Evolutionary conservation across 2,329 filamentous ascomycete genomes (phyloP).

Genomic region (Daldinia sp.): DNA sequence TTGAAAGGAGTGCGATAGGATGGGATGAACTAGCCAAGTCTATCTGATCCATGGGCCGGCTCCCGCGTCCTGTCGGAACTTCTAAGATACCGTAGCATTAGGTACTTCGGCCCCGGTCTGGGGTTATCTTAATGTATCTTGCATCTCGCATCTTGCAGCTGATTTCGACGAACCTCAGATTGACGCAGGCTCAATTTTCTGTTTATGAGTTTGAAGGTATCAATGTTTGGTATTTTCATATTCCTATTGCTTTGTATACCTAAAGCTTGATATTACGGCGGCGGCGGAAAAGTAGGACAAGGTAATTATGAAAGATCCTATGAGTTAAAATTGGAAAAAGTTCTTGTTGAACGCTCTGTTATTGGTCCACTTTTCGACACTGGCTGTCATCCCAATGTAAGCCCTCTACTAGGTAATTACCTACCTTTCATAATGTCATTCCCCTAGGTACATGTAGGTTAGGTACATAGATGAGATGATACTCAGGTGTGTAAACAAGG

Average conservation of each 20-base stretch:
- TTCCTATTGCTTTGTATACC: background rate
- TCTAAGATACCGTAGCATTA: constrained; percentile 10
- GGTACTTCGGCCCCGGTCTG: background rate
- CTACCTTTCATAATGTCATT: background rate
- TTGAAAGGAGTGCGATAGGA: constrained; percentile 13
- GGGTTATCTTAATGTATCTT: constrained; percentile 3
- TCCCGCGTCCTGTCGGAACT: constrained; percentile 2
- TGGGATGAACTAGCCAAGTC: constrained; percentile 6
- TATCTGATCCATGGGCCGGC: constrained; percentile 23
- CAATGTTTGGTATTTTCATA: background rate
- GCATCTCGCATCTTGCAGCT: constrained; percentile 11
- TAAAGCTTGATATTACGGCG: background rate
- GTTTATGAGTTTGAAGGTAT: background rate
- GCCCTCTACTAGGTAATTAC: no score
- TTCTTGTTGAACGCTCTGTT: background rate
- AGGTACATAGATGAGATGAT: background rate
- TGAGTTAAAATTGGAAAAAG: constrained; percentile 8
- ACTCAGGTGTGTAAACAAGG: no score
- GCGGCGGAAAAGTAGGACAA: background rate
- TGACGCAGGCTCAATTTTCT: background rate
- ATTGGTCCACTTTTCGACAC: constrained; percentile 5
- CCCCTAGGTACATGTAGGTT: no score
- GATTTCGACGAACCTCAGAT: constrained; percentile 1
- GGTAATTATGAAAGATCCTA: constrained; percentile 9
- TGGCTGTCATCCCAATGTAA: background rate